Evolutionary conservation across 2,329 filamentous ascomycete species (phyloP), one percentile per base, ranked within the genome.

Genomic region (Chlorencoelia australis): DNA sequence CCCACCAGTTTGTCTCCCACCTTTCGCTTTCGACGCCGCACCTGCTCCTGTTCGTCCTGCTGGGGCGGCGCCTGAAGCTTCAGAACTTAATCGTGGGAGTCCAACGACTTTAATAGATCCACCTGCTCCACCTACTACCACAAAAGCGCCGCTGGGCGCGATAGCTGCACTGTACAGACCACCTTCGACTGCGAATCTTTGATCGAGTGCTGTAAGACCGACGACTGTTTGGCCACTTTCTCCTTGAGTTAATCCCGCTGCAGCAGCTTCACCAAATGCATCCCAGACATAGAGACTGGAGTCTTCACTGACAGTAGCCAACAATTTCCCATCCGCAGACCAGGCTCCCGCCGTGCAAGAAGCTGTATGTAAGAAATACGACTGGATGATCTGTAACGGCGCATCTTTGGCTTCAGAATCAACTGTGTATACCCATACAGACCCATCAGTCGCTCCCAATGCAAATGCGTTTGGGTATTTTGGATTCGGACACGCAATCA

Each of bases 371-470:
- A 93, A 70, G 68, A 94, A 95, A 65, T 91, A 95, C 17, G 82
- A 82, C 64, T 94, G 85, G 4, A 93, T 71, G 54, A 96, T 91
- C 51, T 80, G 78, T 35, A 96, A 68, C 6, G 83, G 69, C 20
- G 64, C 64, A 10, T 67, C 61, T 22, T 66, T 61, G 45, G 84
- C 77, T 36, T 67, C 67, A 19, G 73, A 65, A 58, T 88, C 80
- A 53, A 96, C 71, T n/a, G 78, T 79, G 64, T 95, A 94, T 7
- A 98, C 82, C 91, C 91, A 98, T 27, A 95, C 87, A 34, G 80
- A 88, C 37, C 91, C 91, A 57, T 98, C 88, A 22, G 73, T 82
- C 21, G 87, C 87, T 39, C 91, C 91, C 6, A 98, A 65, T 0
- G 91, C 91, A 44, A 98, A 57, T 7, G 85, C 78, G 62, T 95